Conservation (phyloP, 2,329 filamentous ascomycete species). For the Onygenales sp. region DNA sequence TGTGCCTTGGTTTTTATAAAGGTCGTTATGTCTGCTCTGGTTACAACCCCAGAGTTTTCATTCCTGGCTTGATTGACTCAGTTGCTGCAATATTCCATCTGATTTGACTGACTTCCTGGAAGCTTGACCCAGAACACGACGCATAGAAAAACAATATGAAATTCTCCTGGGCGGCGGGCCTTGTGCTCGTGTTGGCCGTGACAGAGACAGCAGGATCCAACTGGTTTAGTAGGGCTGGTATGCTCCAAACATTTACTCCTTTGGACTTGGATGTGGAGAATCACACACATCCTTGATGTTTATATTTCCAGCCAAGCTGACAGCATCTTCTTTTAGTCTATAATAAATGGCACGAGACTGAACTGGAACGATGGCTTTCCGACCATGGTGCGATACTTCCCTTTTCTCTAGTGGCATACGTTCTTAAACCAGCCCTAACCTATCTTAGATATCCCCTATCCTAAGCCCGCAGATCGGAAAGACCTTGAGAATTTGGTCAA, state of each 20-base stretch:
- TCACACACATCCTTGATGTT: background rate
- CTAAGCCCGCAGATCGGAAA: slow-evolving; percentile 82
- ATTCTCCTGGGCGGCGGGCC: slow-evolving; percentile 57
- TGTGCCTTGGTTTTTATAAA: background rate
- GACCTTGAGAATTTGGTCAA: slow-evolving; percentile 87
- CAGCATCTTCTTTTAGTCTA: slow-evolving; percentile 53
- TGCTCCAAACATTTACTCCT: slow-evolving; percentile 25
- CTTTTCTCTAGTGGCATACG: background rate
- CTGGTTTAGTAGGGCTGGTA: slow-evolving; percentile 84
- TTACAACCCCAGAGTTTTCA: background rate
- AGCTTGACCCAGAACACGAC: background rate
- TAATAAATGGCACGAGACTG: slow-evolving; percentile 98
- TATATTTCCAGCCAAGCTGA: slow-evolving; percentile 1
- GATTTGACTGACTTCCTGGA: background rate
- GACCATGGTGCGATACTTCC: slow-evolving; percentile 51
- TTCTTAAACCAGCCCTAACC: background rate
- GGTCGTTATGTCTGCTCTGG: background rate
- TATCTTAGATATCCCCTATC: slow-evolving; percentile 62
- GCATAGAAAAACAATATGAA: slow-evolving; percentile 53
- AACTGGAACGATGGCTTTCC: slow-evolving; percentile 92
- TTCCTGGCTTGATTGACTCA: background rate
- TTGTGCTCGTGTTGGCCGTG: slow-evolving; percentile 63
- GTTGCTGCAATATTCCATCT: background rate
- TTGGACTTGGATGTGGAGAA: slow-evolving; percentile 1
- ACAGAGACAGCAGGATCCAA: slow-evolving; percentile 56